Evolutionary conservation across 352 stramenopile species (phyloP).

Genomic region (Pythium apleroticum): DNA sequence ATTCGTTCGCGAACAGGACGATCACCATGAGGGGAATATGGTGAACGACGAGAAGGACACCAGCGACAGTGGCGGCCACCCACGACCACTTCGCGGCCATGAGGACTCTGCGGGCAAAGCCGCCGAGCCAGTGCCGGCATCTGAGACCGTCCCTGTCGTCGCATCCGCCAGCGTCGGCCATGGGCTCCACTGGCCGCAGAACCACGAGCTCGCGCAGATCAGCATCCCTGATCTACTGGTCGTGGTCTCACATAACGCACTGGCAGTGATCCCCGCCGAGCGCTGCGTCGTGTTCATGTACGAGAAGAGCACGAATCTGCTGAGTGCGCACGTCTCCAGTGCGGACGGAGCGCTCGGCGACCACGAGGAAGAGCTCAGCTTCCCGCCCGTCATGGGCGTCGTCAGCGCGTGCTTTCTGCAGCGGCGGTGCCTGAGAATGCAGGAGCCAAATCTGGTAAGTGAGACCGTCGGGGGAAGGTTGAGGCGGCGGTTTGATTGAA

Average conservation of each 20-base stretch:
- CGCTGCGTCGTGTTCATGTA: slow-evolving; percentile 56
- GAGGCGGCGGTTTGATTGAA: neutral
- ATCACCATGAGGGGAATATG: neutral
- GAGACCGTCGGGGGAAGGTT: neutral
- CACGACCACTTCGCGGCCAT: neutral
- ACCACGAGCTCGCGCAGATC: slow-evolving; percentile 35
- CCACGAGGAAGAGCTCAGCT: slow-evolving; percentile 24
- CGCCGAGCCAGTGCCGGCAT: neutral
- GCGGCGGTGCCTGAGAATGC: slow-evolving; percentile 55
- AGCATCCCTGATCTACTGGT: slow-evolving; percentile 23
- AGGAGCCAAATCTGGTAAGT: slow-evolving; percentile 46
- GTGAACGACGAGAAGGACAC: neutral
- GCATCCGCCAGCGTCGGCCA: slow-evolving; percentile 2
- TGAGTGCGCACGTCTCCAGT: slow-evolving; percentile 36
- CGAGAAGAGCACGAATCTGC: slow-evolving; percentile 46
- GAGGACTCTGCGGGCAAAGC: neutral
- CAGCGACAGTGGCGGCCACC: neutral
- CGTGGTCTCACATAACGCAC: slow-evolving; percentile 34
- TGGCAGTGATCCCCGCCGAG: slow-evolving; percentile 44
- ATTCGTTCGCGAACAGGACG: neutral
- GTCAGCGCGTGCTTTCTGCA: slow-evolving; percentile 60
- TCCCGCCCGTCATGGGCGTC: slow-evolving; percentile 57
- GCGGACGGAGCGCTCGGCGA: neutral
- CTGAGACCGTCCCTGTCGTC: neutral
- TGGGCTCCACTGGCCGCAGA: slow-evolving; percentile 27